phyloP scores from a whole-genome alignment of 2,329 filamentous ascomycete genomes.

The Colletotrichum sp. region DNA sequence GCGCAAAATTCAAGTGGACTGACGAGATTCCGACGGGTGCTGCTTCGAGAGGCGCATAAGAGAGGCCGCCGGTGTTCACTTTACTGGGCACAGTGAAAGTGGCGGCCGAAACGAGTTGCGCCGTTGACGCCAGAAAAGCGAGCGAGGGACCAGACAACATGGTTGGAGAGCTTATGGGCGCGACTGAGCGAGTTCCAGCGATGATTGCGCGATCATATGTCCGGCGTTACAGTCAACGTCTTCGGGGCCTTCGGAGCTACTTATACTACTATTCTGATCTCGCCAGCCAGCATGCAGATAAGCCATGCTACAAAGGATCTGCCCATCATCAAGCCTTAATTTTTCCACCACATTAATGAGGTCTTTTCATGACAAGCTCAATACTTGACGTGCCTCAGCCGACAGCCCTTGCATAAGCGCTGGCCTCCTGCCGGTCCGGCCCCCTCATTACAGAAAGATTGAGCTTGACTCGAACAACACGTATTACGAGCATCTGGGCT shows the following conservation, averaged over 20 bases:
- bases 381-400: background rate
- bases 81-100: background rate
- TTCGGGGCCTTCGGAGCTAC: background rate
- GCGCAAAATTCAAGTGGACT: background rate
- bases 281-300: too few relatives aligned
- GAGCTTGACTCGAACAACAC: background rate
- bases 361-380: background rate
- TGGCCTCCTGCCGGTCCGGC: background rate
- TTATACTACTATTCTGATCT: background rate
- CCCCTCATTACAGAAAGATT: background rate
- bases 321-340: background rate
- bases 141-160: background rate
- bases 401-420: background rate
- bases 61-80: background rate
- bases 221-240: background rate
- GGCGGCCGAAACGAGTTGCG: background rate
- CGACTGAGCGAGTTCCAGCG: background rate
- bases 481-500: background rate
- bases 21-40: conserved; percentile 11
- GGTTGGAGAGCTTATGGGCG: too few relatives aligned
- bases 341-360: background rate
- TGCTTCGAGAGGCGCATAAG: background rate
- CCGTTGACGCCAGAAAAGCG: background rate
- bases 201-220: background rate
- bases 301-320: background rate